Percentiles rank a stretch among this genome's conserved stretches.
These are phyloP conservation scores for Trichoderma pleuroti DNA, from an alignment of 2,329 filamentous ascomycete species.

Conservation along the genomic window DNA sequence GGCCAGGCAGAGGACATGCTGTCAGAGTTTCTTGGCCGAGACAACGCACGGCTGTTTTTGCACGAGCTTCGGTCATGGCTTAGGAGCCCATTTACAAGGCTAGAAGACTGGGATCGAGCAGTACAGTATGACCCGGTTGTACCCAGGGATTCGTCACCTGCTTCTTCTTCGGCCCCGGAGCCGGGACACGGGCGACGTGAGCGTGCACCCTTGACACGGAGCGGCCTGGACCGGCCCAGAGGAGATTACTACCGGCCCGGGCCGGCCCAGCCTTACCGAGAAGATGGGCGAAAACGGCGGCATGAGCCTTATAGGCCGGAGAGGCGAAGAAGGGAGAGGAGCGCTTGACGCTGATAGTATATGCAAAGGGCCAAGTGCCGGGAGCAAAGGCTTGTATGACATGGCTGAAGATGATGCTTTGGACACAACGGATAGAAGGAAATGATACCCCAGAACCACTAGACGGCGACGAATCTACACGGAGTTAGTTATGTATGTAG, in stretches of 20 bases:
- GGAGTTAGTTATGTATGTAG: background rate
- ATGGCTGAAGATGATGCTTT: background rate
- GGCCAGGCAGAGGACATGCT: conserved; percentile 79
- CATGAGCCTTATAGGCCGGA: background rate
- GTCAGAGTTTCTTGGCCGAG: conserved; percentile 70
- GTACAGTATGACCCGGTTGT: conserved; percentile 61
- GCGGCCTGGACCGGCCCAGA: background rate
- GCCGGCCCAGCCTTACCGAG: background rate
- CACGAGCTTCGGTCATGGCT: conserved; percentile 84
- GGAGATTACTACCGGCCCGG: conserved; percentile 5
- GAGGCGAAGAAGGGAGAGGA: background rate
- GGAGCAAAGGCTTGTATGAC: background rate
- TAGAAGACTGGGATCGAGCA: conserved; percentile 75
- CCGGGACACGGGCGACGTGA: background rate
- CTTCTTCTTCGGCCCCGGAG: background rate
- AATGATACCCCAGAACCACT: background rate
- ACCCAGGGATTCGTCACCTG: background rate
- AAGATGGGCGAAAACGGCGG: background rate
- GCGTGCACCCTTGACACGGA: background rate
- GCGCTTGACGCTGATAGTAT: background rate
- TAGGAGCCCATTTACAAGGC: conserved; percentile 68
- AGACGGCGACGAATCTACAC: background rate
- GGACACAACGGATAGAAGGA: background rate
- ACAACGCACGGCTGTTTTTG: conserved; percentile 70
- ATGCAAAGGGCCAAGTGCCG: background rate